phyloP scores from a whole-genome alignment of 225 moss, liverwort and hornwort genomes.

The Takakia lepidozioides region DNA sequence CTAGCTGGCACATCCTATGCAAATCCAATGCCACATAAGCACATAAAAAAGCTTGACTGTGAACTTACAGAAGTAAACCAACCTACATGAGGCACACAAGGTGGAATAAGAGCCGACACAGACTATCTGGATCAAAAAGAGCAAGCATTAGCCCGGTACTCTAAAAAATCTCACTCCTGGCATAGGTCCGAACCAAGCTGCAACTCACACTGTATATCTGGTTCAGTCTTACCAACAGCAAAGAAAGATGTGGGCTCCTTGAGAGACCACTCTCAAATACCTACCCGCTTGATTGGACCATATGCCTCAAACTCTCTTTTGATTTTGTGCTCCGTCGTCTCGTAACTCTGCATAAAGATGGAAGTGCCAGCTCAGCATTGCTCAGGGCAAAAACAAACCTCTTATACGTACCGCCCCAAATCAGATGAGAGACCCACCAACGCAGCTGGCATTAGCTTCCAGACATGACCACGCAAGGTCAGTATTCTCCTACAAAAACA shows the following conservation, averaged over 20 bases:
- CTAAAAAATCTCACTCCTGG: too few species aligned
- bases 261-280: slow-evolving; percentile 11
- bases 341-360: slow-evolving; percentile 65
- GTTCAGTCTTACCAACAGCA: not conserved
- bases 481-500: not conserved
- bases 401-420: slow-evolving; percentile 6
- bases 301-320: slow-evolving; percentile 96
- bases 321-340: slow-evolving; percentile 98
- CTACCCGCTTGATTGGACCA: slow-evolving; percentile 94
- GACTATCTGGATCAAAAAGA: too few species aligned
- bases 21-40: too few species aligned
- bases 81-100: too few species aligned
- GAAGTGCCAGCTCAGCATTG: slow-evolving; percentile 4
- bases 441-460: slow-evolving; percentile 6
- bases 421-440: not conserved
- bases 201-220: too few species aligned
- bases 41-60: too few species aligned
- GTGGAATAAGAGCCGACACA: too few species aligned
- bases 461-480: slow-evolving; percentile 7
- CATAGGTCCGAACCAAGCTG: too few species aligned
- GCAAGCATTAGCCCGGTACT: too few species aligned
- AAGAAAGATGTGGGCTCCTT: not conserved
- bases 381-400: not conserved
- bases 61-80: too few species aligned
- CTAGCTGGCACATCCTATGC: too few species aligned